Evolutionary conservation across 2,329 filamentous ascomycete species (phyloP), one percentile per base, ranked within the genome.

Genomic region (Acrocalymma vagum): DNA sequence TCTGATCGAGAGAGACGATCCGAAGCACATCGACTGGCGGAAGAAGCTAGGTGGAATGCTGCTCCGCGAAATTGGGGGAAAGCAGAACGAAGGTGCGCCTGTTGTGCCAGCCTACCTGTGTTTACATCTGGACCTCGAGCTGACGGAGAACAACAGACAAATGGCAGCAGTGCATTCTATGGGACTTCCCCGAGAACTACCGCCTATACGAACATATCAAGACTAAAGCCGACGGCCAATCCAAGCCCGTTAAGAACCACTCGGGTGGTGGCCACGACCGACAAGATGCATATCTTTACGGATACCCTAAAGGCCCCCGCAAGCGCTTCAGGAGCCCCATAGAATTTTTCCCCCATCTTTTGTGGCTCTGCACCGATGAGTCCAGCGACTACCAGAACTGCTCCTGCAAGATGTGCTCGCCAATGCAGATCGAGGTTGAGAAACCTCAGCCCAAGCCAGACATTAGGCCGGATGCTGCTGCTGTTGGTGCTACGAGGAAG

Each of bases 281-380:
- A 38, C 78, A 81, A 52, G 81, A 84, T 57, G 79, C 79, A 21
- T 84, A 83, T 50, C 71, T 84, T 5, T 84, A 83, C 58, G 81
- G 81, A 14, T 80, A 84, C 55, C 81, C 80, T 3, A 67, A 73
- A 29, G 81, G 80, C 11, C 72, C 77, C 13, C 78, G 75, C 60
- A 83, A 82, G 64, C 73, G 80, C 32, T 84, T 77, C 58, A 67
- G 81, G 38, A 83, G 79, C 54, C 80, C 81, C 0, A 74, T 74
- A 35, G 81, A 84, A 48, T 84, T 84, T 68, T 81, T 82, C 46
- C 79, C 78, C 3, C 81, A 84, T 58, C 64, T 84, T 3, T 61
- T 82, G 2, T 82, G 81, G 79, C 74, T 84, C 2, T 70, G 67
- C 30, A 78, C 75, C 14, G 81, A 83, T 49, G 72, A 76, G 44